Base-by-base conservation (phyloP, 2,329 filamentous ascomycete genomes). In the Phaeosphaeriaceae sp. region DNA sequence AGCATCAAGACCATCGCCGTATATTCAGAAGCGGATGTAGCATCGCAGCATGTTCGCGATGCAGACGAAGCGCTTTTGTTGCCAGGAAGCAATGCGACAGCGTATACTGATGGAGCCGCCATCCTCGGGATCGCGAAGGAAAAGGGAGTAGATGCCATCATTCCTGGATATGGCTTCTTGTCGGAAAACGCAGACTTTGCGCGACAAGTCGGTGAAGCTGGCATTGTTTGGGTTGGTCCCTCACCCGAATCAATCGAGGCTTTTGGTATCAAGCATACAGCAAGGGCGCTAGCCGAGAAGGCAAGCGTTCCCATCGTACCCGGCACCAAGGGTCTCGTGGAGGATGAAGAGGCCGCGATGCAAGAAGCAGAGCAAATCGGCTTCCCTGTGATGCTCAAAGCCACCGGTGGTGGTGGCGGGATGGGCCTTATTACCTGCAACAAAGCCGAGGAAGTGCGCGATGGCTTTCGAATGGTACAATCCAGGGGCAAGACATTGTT, bases 351-450 rank as follows among this genome's bases (percentile, higher is more conserved):
- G n/a, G 81, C 82, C 55, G 83, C 83, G 30, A 74, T 81, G 0
- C 68, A 71, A 28, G 78, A 80, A 46, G 79, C 82, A 1, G 77
- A 81, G 49, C 69, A 69, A 21, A 74, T 86, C 40, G 82, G 83
- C 0, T 86, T 79, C 62, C 84, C 84, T 0, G 81, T 85, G 58
- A 85, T 71, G 83, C 78, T 70, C 68, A 97, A 97, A 82, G 92
- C 91, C 63, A 80, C 78, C 2, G 75, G 74, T 9, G 78, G 77
- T 5, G 70, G 93, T 30, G 93, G 92, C 49, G 92, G 93, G 24
- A 96, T 95, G 83, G 93, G 93, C 2, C 88, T 97, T 83, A 84
- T 92, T 35, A 92, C 92, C 56, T 93, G 93, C 61, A 76, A 87
- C 71, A 84, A 82, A 11, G 85, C 88, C 51, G 83, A 84, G 8